These are phyloP conservation scores for Linnemannia exigua DNA, from an alignment of 192 early-diverging fungal species.

Conservation along the genomic window DNA sequence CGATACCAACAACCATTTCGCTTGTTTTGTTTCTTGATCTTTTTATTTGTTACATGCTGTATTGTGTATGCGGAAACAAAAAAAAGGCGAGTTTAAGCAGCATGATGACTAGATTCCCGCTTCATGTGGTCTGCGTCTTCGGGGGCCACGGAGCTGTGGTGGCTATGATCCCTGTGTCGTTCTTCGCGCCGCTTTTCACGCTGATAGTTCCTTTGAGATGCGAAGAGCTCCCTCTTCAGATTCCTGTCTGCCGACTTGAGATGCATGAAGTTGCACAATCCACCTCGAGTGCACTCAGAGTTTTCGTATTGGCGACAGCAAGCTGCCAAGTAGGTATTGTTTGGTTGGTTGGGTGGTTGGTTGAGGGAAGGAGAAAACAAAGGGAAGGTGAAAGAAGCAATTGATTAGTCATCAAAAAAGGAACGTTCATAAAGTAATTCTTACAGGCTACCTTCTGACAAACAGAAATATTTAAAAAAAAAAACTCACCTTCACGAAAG, in stretches of 20 bases:
- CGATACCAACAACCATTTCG: neutral
- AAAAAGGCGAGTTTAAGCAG: neutral
- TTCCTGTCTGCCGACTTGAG: slow-evolving; percentile 86
- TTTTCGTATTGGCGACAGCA: slow-evolving; percentile 98
- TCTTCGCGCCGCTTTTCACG: slow-evolving; percentile 68
- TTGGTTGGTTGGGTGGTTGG: neutral
- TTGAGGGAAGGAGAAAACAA: neutral
- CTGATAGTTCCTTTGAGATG: slow-evolving; percentile 75
- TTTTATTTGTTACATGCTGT: slow-evolving; percentile 10
- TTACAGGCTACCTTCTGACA: neutral
- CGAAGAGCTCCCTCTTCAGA: slow-evolving; percentile 86
- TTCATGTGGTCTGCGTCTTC: slow-evolving; percentile 24
- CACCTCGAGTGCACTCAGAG: slow-evolving; percentile 94
- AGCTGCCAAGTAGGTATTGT: slow-evolving; percentile 56
- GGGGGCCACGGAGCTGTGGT: slow-evolving; percentile 30
- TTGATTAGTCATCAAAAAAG: slow-evolving; percentile 11
- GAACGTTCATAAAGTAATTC: neutral
- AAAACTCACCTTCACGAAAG: slow-evolving; percentile 81
- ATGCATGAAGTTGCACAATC: slow-evolving; percentile 99
- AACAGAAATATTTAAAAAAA: neutral
- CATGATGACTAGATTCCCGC: slow-evolving; percentile 22
- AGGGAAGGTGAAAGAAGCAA: neutral
- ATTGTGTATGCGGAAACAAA: slow-evolving; percentile 2
- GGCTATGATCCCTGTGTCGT: slow-evolving; percentile 41
- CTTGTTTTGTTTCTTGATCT: neutral